Evolutionary conservation across 345 rosid genomes (phyloP), one percentile per base, ranked within the genome.

Genomic region (Passiflora organensis): DNA sequence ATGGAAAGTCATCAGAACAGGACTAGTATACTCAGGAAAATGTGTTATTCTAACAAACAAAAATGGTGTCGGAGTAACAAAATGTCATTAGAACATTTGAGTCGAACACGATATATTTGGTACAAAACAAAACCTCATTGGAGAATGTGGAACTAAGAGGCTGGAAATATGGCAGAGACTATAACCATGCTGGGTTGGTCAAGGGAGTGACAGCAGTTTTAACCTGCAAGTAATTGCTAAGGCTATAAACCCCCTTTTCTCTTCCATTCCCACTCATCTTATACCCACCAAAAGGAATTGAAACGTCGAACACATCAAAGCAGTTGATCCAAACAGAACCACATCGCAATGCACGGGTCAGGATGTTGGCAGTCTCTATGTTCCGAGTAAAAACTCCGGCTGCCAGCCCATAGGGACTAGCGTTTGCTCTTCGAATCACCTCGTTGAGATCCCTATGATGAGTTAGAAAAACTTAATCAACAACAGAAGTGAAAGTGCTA

Each of bases 201-300:
- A 89, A 65, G 48, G 95, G 60, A 60, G 89, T 77, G 39, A 89
- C 91, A 51, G 84, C 95, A 59, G 91, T 87, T 72, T 89, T 89
- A 20, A 84, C 77, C 71, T 89, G 97, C 84, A 84, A 68, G 77
- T 86, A 89, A 65, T 76, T 84, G 69, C 2, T 60, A 54, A 86
- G 95, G 62, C 86, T 60, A 65, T 89, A 80, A 34, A 80, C 54
- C 38, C 96, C 86, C 74, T 86, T 82, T 71, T 86, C 96, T 70
- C 95, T 82, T 12, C 96, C 91, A 0, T 66, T 63, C 1, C 96
- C 95, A 48, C 91, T 89, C 91, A 82, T 84, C 72, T 89, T 89
- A 70, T 77, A 89, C 36, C 96, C 96, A 11, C 91, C 96, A 63
- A 86, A 86, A 43, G 95, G 96, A 59, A 83, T 73, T 0, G 87